Base-by-base conservation (phyloP, 2,329 filamentous ascomycete genomes). In the Ophiostoma sp. region DNA sequence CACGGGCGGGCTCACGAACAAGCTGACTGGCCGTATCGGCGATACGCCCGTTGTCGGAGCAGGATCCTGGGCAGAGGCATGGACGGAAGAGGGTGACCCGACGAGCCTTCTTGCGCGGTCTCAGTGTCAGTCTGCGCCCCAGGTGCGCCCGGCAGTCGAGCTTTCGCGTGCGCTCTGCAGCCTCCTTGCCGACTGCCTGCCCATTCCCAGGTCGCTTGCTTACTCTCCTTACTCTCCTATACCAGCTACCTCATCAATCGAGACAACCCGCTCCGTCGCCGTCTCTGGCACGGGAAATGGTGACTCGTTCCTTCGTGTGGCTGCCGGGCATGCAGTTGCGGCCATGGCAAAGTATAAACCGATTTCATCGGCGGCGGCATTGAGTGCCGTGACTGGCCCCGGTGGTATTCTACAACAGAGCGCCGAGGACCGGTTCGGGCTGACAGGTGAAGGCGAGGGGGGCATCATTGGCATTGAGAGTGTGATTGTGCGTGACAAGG, bases 1-100 rank as follows among this genome's bases (percentile, higher is more conserved):
- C 75, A 89, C 87, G 0, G 93, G 93, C 5, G 93, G 93, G 0
- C 78, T 96, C 78, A 97, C 93, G 31, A 97, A 97, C 78, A 97
- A 97, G 81, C 80, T 94, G 69, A 91, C 91, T 0, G 93, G 93
- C 0, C 83, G 93, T 27, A 89, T 96, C 73, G 93, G 93, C 0
- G 93, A 97, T 77, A 97, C 93, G 13, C 93, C 93, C 0, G 90
- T 90, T 0, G 81, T 93, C 0, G 93, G 93, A 0, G 90, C 93
- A 0, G 93, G 93, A 0, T 97, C 93, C 78, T 97, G 93, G 92
- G 92, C 93, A 0, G 93, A 96, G 77, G 87, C 93, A 74, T 96
- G 92, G 92, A 79, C 79, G 8, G 85, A 89, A 70, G 79, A 82
- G 1, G 78, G 78, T 1, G 78, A 80, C 52, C 75, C 78, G 7